phyloP scores from a whole-genome alignment of 192 early-diverging fungal species.

The Gryganskiella cystojenkinii region DNA sequence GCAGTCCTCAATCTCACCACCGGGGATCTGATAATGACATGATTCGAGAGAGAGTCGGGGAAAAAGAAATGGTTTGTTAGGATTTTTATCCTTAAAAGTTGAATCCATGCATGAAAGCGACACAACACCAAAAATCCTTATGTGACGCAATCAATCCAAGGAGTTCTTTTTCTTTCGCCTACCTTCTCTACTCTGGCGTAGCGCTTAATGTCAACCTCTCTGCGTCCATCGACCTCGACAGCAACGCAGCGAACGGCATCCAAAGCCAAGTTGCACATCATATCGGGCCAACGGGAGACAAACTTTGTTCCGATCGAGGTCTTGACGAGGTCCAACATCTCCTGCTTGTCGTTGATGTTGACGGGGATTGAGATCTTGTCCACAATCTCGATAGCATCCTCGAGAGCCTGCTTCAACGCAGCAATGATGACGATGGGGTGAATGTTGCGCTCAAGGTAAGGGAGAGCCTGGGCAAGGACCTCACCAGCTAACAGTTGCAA shows the following conservation, averaged over 20 bases:
- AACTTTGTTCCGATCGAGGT: constrained; percentile 97
- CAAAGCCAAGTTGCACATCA: constrained; percentile 97
- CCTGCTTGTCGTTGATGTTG: constrained; percentile 81
- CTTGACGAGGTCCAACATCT: constrained; percentile 95
- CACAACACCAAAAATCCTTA: background rate
- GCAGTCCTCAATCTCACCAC: constrained; percentile 97
- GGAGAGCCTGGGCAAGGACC: constrained; percentile 89
- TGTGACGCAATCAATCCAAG: too few species aligned
- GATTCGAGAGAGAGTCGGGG: too few species aligned
- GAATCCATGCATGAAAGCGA: background rate
- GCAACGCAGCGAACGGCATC: constrained; percentile 95
- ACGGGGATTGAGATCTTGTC: constrained; percentile 88
- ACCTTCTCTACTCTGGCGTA: constrained; percentile 98
- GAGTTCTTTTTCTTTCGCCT: too few species aligned
- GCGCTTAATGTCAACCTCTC: constrained; percentile 97
- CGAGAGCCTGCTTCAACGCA: constrained; percentile 93
- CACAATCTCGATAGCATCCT: constrained; percentile 89
- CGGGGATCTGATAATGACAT: too few species aligned
- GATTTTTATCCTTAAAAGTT: background rate
- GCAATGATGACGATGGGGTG: constrained; percentile 98
- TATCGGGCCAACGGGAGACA: constrained; percentile 92
- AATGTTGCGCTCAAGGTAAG: constrained; percentile 96
- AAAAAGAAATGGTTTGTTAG: background rate
- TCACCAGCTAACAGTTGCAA: constrained; percentile 84
- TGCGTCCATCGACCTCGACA: constrained; percentile 74